A percentile compares a stretch with the other conserved stretches of the same genome.
phyloP scores from a whole-genome alignment of 345 rosid genomes.

The Bruguiera gymnorhiza region DNA sequence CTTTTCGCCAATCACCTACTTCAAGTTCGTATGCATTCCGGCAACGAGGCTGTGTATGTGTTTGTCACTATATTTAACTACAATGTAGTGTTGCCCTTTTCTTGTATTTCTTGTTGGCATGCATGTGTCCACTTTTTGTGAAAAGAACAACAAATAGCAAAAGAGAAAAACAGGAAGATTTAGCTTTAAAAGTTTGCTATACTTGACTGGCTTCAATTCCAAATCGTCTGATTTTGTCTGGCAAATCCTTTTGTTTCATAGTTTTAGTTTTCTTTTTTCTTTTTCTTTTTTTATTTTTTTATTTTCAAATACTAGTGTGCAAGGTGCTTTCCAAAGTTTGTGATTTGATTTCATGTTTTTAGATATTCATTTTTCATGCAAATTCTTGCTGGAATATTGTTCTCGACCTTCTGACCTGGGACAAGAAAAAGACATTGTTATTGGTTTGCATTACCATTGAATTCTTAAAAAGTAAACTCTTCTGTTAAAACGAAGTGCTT shows the following conservation, averaged over 20 bases:
- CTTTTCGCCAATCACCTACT: conserved; percentile 20
- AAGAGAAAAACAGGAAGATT: background rate
- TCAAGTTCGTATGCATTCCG: conserved; percentile 37
- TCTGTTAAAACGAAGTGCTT: conserved; percentile 2
- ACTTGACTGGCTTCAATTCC: too few species aligned
- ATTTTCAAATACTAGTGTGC: background rate
- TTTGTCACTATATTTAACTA: conserved; percentile 18
- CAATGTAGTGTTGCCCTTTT: background rate
- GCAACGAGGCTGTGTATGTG: conserved; percentile 54
- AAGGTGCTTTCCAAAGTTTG: too few species aligned
- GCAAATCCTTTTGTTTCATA: too few species aligned
- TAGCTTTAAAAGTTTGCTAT: background rate
- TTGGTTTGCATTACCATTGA: background rate
- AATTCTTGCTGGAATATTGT: background rate
- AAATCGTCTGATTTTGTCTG: too few species aligned
- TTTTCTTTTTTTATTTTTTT: background rate
- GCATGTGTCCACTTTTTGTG: background rate
- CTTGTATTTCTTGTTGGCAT: background rate
- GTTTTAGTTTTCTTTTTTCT: background rate
- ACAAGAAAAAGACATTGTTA: background rate
- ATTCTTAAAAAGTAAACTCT: background rate
- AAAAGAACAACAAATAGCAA: background rate
- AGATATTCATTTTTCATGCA: conserved; percentile 5
- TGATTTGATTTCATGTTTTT: background rate
- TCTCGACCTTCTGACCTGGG: background rate